phyloP scores from a whole-genome alignment of 2,329 filamentous ascomycete genomes.

The Pseudogymnoascus destructans region DNA sequence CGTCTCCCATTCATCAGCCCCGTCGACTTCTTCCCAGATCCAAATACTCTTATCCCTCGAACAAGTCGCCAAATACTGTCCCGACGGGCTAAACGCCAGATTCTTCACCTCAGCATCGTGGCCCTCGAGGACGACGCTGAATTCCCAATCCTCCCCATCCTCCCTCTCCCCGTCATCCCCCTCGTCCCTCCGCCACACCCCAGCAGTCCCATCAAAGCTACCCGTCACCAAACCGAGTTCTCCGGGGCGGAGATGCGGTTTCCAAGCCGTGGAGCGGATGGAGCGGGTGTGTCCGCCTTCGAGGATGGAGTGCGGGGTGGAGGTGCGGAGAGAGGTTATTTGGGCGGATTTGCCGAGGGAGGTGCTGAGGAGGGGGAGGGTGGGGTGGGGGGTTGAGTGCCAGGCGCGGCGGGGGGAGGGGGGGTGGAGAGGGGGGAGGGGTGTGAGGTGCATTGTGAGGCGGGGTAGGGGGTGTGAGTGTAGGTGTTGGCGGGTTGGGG shows the following conservation, averaged over 20 bases:
- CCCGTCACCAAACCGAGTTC: conserved; percentile 78
- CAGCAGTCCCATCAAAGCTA: conserved; percentile 86
- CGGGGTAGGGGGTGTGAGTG: background rate
- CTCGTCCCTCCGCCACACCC: conserved; percentile 60
- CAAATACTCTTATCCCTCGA: conserved; percentile 88
- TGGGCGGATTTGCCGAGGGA: conserved; percentile 77
- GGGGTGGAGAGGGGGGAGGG: conserved; percentile 22
- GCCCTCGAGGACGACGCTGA: conserved; percentile 82
- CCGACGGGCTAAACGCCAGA: conserved; percentile 60
- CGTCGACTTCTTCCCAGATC: conserved; percentile 95
- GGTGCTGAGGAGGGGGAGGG: conserved; percentile 77
- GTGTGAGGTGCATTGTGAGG: background rate
- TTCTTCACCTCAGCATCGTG: conserved; percentile 90
- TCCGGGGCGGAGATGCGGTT: conserved; percentile 49
- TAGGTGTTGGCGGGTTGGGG: background rate
- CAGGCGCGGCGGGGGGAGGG: conserved; percentile 63
- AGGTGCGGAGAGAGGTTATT: conserved; percentile 74
- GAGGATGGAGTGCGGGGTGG: conserved; percentile 65
- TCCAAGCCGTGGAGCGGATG: conserved; percentile 80
- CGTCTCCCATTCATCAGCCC: conserved; percentile 93
- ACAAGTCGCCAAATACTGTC: conserved; percentile 76
- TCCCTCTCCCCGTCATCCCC: conserved; percentile 32
- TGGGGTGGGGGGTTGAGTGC: conserved; percentile 74
- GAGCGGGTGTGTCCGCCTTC: conserved; percentile 83
- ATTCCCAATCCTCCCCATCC: conserved; percentile 77